Conservation (phyloP, 495 filamentous ascomycete species). For the Neurospora cerealis region DNA sequence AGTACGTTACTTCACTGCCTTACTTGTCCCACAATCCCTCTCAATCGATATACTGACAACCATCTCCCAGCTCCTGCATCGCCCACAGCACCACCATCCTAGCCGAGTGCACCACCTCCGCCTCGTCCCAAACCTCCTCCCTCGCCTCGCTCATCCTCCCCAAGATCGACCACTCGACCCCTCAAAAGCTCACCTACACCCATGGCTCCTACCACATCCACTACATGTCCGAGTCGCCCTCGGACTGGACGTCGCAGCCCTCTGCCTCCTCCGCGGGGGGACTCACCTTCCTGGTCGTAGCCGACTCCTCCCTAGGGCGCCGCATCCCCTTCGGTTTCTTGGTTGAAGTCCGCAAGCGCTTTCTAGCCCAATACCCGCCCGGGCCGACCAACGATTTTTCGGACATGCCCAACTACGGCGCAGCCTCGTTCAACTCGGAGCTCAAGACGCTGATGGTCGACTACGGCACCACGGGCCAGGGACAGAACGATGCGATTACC, state of each 20-base stretch:
- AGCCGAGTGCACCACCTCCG: slow-evolving; percentile 75
- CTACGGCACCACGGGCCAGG: slow-evolving; percentile 65
- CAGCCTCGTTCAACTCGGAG: slow-evolving; percentile 71
- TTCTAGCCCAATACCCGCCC: slow-evolving; percentile 63
- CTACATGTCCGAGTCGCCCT: slow-evolving; percentile 82
- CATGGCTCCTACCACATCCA: slow-evolving; percentile 87
- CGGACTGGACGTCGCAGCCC: slow-evolving; percentile 33
- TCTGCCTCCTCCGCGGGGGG: slow-evolving; percentile 54
- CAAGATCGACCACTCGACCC: slow-evolving; percentile 71
- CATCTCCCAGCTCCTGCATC: slow-evolving; percentile 64
- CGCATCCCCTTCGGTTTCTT: slow-evolving; percentile 91
- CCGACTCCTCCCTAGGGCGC: slow-evolving; percentile 59
- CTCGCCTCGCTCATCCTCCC: slow-evolving; percentile 92
- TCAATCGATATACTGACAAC: slow-evolving; percentile 8
- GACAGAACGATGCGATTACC: slow-evolving; percentile 71
- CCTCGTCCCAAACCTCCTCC: slow-evolving; percentile 64
- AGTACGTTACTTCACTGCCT: slow-evolving; percentile 42
- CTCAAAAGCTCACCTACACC: slow-evolving; percentile 89
- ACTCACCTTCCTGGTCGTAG: slow-evolving; percentile 79
- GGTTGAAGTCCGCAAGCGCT: slow-evolving; percentile 80
- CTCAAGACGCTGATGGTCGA: slow-evolving; percentile 72
- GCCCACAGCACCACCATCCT: slow-evolving; percentile 87
- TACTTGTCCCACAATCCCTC: not conserved
- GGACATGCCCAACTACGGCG: slow-evolving; percentile 77
- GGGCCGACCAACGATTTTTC: slow-evolving; percentile 58